Conservation (phyloP, 2,329 filamentous ascomycete species). For the Beauveria sp. region DNA sequence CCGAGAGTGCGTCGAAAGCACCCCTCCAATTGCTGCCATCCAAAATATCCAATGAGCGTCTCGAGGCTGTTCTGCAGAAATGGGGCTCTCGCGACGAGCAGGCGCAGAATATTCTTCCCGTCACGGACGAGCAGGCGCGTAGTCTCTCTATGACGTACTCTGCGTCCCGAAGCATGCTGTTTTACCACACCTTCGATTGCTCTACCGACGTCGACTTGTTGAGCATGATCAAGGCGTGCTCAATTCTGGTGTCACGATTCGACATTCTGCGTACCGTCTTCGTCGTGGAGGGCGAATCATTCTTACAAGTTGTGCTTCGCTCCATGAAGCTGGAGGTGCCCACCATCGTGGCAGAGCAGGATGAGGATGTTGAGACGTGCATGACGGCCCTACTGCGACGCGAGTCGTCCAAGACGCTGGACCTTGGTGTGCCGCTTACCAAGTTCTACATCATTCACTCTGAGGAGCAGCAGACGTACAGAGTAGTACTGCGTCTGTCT, state of each 20-base stretch:
- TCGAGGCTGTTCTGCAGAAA: conserved; percentile 35
- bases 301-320: conserved; percentile 1
- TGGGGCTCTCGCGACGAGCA: conserved; percentile 40
- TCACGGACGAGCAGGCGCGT: conserved; percentile 1
- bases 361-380: not conserved
- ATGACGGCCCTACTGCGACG: not conserved
- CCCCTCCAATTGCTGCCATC: not conserved
- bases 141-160: conserved; percentile 1
- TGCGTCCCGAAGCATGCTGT: not conserved
- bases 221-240: not conserved
- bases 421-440: not conserved
- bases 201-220: not conserved
- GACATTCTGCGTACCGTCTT: conserved; percentile 8
- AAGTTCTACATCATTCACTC: conserved; percentile 1
- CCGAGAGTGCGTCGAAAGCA: not conserved
- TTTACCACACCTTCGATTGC: not conserved
- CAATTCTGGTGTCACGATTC: not conserved
- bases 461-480: not conserved
- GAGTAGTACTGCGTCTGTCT: not conserved
- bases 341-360: not conserved
- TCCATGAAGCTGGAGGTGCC: not conserved
- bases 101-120: conserved; percentile 19
- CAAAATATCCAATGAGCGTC: conserved; percentile 24
- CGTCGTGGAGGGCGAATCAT: not conserved
- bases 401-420: not conserved